A percentile compares a stretch with the other conserved stretches of the same genome.
phyloP scores from a whole-genome alignment of 1,284 basidiomycete genomes.

The Pseudozyma thailandica region DNA sequence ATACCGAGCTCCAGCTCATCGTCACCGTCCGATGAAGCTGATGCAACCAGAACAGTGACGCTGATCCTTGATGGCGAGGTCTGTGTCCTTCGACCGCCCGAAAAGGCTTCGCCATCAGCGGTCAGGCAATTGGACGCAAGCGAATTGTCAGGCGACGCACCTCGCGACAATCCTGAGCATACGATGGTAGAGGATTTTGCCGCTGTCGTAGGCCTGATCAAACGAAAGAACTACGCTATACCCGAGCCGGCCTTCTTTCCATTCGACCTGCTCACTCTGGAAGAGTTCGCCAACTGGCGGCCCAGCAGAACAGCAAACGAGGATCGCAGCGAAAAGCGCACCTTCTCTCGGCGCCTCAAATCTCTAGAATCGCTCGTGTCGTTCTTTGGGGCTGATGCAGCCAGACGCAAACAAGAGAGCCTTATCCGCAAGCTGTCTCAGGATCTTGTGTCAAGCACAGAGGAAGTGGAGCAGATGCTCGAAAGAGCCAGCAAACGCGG shows the following conservation, averaged over 20 bases:
- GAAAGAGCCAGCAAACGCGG: slow-evolving; percentile 23
- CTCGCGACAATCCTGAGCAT: neutral
- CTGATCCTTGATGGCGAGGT: slow-evolving; percentile 60
- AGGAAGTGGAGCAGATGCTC: slow-evolving; percentile 21
- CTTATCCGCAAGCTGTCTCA: slow-evolving; percentile 45
- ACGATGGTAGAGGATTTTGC: slow-evolving; percentile 52
- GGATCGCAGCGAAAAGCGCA: neutral
- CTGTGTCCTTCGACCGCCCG: slow-evolving; percentile 38
- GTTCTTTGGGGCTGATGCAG: slow-evolving; percentile 19
- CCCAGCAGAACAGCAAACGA: neutral
- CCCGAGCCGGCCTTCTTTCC: slow-evolving; percentile 47
- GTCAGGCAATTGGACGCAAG: slow-evolving; percentile 20
- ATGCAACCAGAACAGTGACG: neutral
- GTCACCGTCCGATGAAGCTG: neutral
- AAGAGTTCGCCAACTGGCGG: slow-evolving; percentile 50
- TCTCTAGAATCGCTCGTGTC: slow-evolving; percentile 23
- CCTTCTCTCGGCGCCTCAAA: slow-evolving; percentile 32
- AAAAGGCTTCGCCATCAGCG: slow-evolving; percentile 33
- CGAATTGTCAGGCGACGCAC: neutral
- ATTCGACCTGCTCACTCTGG: slow-evolving; percentile 51
- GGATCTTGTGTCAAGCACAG: slow-evolving; percentile 7
- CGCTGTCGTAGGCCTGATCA: slow-evolving; percentile 40
- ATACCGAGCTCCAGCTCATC: neutral
- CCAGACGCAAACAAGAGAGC: slow-evolving; percentile 2
- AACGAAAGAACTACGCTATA: slow-evolving; percentile 29